Base-by-base conservation (phyloP, 352 stramenopile species). In the Thalassiosira allenii region DNA sequence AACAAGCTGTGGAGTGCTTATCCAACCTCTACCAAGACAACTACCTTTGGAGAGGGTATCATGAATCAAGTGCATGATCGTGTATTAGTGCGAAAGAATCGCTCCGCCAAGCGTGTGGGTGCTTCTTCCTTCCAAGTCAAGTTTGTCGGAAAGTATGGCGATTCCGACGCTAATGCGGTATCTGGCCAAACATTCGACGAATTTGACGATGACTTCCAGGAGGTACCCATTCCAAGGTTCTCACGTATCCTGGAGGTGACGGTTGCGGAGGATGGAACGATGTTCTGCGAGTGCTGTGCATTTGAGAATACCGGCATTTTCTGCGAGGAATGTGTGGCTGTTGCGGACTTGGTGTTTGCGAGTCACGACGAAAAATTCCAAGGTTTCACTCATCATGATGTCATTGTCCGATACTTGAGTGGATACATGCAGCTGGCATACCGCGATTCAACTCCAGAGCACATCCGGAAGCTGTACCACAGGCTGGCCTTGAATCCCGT, bases 401-500 rank as follows among this genome's bases (percentile, higher is more conserved):
- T 74, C 33, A 5, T 34, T 23, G 0, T 68, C 14, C 2, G 71
- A n/a, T 74, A 61, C 11, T 25, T 11, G 4, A 68, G 25, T 67
- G 34, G 9, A 30, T 80, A 80, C 53, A 80, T 74, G 61, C 51
- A 80, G 9, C 52, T 74, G 20, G 71, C 59, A 17, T 80, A 74
- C 52, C n/a, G 34, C 9, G 3, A 17, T 11, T 6, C 11, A 34
- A 52, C 32, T 9, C 27, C 23, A 17, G 23, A 17, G 12, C 12
- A 61, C 22, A 43, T 72, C 20, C 6, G 37, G 27, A 3, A 2
- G 4, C 9, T 61, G 43, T 72, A 54, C 33, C 62, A 72, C 25
- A 5, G 27, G 2, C 27, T 72, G 17, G 43, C 41, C 14, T 3
- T 22, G 25, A 61, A 58, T 23, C 29, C 49, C 30, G 20, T 72